These are phyloP conservation scores for Fusarium anthophilum DNA, from an alignment of 2,329 filamentous ascomycete species.

Conservation along the genomic window DNA sequence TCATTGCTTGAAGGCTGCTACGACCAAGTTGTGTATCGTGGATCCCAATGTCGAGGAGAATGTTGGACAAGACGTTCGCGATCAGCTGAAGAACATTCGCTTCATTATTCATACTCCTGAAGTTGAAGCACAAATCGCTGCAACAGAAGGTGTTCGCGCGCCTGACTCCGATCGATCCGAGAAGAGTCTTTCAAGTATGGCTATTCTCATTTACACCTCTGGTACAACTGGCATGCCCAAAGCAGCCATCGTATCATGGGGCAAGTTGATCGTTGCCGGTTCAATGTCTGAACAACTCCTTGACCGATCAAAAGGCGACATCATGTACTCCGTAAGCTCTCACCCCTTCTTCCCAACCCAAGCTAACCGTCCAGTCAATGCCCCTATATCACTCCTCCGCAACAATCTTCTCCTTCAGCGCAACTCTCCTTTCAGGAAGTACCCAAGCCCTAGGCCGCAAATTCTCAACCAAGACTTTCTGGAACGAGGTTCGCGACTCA, in stretches of 20 bases:
- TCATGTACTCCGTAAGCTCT: conserved; percentile 75
- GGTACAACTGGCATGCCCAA: conserved; percentile 89
- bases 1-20: conserved; percentile 78
- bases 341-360: neutral
- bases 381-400: conserved; percentile 89
- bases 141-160: conserved; percentile 62
- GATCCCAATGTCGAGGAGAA: conserved; percentile 68
- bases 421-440: conserved; percentile 67
- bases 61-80: conserved; percentile 65
- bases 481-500: conserved; percentile 76
- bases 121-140: conserved; percentile 63
- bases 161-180: conserved; percentile 66
- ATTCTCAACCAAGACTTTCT: conserved; percentile 82
- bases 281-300: conserved; percentile 57
- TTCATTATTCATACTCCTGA: conserved; percentile 71
- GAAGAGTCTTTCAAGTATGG: conserved; percentile 65
- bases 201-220: conserved; percentile 83
- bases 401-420: conserved; percentile 72
- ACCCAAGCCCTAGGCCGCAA: conserved; percentile 78
- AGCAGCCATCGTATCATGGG: conserved; percentile 79
- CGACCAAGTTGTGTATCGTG: conserved; percentile 73
- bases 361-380: conserved; percentile 69
- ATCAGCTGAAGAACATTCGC: conserved; percentile 60
- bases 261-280: conserved; percentile 65
- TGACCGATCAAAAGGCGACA: conserved; percentile 67